Percentiles rank a stretch among this genome's conserved stretches.
Conservation (phyloP, 306 rosid species). For the Sindora glabra region DNA sequence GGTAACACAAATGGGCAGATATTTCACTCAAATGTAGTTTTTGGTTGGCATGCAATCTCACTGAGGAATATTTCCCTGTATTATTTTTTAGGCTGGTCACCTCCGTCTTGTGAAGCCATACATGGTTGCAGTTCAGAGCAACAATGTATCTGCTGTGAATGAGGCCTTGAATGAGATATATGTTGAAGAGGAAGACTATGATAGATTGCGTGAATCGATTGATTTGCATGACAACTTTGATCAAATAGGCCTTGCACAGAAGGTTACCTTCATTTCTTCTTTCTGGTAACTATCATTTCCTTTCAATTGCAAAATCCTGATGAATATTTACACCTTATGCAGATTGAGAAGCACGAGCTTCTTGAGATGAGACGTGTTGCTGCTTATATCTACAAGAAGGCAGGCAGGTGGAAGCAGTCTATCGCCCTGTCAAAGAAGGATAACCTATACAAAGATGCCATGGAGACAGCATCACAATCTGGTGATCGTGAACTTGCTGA, state of each 20-base stretch:
- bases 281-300: background rate
- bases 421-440: constrained; percentile 97
- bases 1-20: constrained; percentile 34
- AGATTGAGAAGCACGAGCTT: constrained; percentile 97
- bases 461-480: constrained; percentile 99
- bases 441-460: constrained; percentile 96
- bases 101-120: constrained; percentile 96
- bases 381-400: constrained; percentile 96
- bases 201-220: constrained; percentile 94
- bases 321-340: constrained; percentile 23
- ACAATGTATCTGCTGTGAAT: constrained; percentile 94
- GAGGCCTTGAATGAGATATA: constrained; percentile 96
- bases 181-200: constrained; percentile 99
- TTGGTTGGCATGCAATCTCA: background rate
- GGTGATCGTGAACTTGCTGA: constrained; percentile 99
- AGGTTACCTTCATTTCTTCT: constrained; percentile 42
- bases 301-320: constrained; percentile 14
- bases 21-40: background rate
- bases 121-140: constrained; percentile 99
- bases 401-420: constrained; percentile 99
- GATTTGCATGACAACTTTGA: constrained; percentile 96
- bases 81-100: constrained; percentile 70
- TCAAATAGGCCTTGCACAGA: constrained; percentile 98
- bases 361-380: constrained; percentile 99
- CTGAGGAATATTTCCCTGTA: constrained; percentile 4